Evolutionary conservation across 2,329 filamentous ascomycete genomes (phyloP).

Genomic region (Clonostachys sp.): DNA sequence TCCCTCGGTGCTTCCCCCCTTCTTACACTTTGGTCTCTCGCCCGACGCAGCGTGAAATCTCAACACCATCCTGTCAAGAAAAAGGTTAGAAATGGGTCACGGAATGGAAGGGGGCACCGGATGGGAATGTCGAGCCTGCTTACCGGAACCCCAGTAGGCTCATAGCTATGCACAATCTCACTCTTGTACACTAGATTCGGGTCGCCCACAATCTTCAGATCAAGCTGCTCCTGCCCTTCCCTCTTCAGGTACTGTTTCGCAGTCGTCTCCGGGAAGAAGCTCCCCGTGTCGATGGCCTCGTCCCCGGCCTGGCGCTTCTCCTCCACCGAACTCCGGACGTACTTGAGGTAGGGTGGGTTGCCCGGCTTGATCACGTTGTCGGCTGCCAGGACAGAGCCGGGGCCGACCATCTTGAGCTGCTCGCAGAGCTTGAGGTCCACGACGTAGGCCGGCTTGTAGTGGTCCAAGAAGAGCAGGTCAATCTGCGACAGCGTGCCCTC

Average conservation of each 20-base stretch:
- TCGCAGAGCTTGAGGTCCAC: conserved; percentile 75
- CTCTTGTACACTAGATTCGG: conserved; percentile 64
- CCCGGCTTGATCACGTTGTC: conserved; percentile 70
- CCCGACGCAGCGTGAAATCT: conserved; percentile 54
- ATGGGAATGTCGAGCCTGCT: conserved; percentile 17
- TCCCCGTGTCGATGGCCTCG: conserved; percentile 14
- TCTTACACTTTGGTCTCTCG: neutral
- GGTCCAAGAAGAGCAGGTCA: conserved; percentile 75
- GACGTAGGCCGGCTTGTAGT: conserved; percentile 73
- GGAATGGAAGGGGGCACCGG: neutral
- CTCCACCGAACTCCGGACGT: conserved; percentile 60
- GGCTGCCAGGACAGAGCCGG: conserved; percentile 60
- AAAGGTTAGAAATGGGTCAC: neutral
- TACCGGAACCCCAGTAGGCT: conserved; percentile 63
- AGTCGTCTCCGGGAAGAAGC: conserved; percentile 30
- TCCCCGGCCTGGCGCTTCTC: conserved; percentile 21
- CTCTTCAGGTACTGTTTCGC: conserved; percentile 53
- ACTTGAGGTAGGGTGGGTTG: conserved; percentile 66
- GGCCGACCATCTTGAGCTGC: conserved; percentile 57
- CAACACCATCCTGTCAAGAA: conserved; percentile 54
- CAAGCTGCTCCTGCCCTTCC: conserved; percentile 31
- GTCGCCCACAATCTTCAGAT: conserved; percentile 41
- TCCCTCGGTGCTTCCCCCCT: no score
- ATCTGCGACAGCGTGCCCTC: conserved; percentile 51
- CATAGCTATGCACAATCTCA: conserved; percentile 57